Evolutionary conservation across 139 green algal species (phyloP).

Genomic region (Chlamydomonas schloesseri): DNA sequence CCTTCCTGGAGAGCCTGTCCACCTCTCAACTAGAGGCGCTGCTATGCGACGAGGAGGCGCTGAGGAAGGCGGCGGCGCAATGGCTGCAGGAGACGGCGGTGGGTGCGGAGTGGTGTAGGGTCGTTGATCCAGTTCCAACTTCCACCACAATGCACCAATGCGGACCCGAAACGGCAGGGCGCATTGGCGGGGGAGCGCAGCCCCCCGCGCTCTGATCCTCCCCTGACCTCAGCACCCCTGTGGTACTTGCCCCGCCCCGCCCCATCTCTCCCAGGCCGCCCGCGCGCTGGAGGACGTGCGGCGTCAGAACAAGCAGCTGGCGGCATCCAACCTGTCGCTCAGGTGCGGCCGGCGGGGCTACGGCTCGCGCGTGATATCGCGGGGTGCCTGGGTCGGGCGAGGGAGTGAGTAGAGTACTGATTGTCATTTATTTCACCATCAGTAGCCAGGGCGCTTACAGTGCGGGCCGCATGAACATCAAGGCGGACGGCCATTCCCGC

Average conservation of each 20-base stretch:
- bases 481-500: too few species aligned
- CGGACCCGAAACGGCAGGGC: too few species aligned
- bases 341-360: too few species aligned
- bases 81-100: conserved; percentile 44
- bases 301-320: conserved; percentile 57
- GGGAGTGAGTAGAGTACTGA: too few species aligned
- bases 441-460: too few species aligned
- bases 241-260: too few species aligned
- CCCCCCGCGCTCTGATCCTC: too few species aligned
- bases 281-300: conserved; percentile 60
- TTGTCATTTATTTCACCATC: too few species aligned
- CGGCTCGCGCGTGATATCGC: too few species aligned
- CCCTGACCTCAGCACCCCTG: neutral
- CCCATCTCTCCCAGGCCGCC: conserved; percentile 38
- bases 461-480: too few species aligned
- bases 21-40: conserved; percentile 55
- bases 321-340: conserved; percentile 61
- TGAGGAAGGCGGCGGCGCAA: conserved; percentile 41
- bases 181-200: neutral
- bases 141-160: neutral
- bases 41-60: conserved; percentile 53
- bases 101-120: neutral
- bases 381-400: too few species aligned
- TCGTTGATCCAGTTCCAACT: neutral
- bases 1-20: conserved; percentile 45